These are phyloP conservation scores for Aspergillus uvarum DNA, from an alignment of 2,329 filamentous ascomycete genomes.

Conservation along the genomic window DNA sequence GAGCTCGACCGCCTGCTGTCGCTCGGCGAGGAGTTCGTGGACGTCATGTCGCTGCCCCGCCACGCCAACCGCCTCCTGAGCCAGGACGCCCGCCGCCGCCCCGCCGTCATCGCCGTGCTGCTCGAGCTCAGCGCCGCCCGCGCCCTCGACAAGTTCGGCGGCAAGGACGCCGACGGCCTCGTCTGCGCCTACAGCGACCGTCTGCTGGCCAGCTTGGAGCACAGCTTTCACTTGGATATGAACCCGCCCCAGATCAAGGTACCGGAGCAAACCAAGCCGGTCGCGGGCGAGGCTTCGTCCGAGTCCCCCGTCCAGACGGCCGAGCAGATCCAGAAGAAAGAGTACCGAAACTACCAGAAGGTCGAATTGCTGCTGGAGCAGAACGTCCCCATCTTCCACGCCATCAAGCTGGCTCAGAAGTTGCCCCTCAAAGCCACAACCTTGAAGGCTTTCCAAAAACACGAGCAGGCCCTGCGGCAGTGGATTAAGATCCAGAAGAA, in stretches of 20 bases:
- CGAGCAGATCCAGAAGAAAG: neutral
- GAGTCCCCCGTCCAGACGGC: too few species aligned
- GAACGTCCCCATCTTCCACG: conserved; percentile 41
- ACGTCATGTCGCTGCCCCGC: conserved; percentile 38
- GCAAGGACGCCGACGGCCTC: conserved; percentile 41
- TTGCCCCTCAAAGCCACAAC: conserved; percentile 31
- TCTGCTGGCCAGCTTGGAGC: conserved; percentile 34
- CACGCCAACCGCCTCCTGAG: conserved; percentile 26
- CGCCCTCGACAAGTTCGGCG: conserved; percentile 36
- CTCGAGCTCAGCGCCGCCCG: conserved; percentile 48
- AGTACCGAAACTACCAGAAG: conserved; percentile 16
- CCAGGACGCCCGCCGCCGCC: conserved; percentile 40
- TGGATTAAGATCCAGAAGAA: conserved; percentile 41
- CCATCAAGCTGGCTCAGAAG: conserved; percentile 40
- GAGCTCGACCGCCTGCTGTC: conserved; percentile 30
- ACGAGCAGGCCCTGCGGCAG: conserved; percentile 50
- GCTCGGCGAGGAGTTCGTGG: conserved; percentile 36
- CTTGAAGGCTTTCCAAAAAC: conserved; percentile 23
- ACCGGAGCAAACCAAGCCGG: too few species aligned
- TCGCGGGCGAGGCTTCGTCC: too few species aligned
- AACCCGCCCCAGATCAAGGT: neutral
- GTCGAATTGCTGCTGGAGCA: conserved; percentile 31
- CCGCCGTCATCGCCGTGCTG: conserved; percentile 44
- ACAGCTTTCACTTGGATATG: conserved; percentile 22
- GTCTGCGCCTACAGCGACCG: conserved; percentile 43